A percentile compares a stretch with the other conserved stretches of the same genome.
Conservation (phyloP, 306 rosid genomes). For the Benincasa hispida region DNA sequence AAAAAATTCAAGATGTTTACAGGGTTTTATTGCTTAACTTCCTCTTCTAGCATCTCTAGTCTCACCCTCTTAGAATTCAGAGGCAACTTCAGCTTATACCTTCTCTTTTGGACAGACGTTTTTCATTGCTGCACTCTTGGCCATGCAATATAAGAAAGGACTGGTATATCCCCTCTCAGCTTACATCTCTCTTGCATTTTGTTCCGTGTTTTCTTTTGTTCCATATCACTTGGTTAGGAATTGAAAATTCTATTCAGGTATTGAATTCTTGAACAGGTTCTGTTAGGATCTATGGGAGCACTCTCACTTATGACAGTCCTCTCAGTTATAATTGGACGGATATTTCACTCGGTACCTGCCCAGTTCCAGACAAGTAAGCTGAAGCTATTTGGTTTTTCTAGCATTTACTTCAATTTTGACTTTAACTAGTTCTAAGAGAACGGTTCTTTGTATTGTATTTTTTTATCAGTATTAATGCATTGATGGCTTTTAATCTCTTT, state of each 20-base stretch:
- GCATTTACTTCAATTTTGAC: neutral
- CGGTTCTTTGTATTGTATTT: neutral
- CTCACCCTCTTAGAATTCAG: neutral
- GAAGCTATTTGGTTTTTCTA: conserved; percentile 8
- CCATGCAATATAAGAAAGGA: conserved; percentile 90
- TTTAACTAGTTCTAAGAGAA: neutral
- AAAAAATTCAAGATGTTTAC: neutral
- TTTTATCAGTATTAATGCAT: neutral
- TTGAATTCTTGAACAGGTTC: conserved; percentile 45
- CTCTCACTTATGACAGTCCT: conserved; percentile 78
- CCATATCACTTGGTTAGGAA: neutral
- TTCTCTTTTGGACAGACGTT: conserved; percentile 60
- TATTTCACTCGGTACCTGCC: conserved; percentile 93
- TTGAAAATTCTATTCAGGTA: conserved; percentile 15
- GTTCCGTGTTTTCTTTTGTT: neutral
- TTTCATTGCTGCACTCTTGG: conserved; percentile 97
- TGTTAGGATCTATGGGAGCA: conserved; percentile 85
- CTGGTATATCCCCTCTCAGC: conserved; percentile 38
- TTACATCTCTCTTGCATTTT: neutral
- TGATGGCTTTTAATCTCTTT: neutral
- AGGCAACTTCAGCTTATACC: neutral
- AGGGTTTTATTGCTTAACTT: neutral
- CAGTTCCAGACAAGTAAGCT: conserved; percentile 95
- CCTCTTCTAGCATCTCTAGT: neutral
- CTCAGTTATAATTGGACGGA: conserved; percentile 74